Evolutionary conservation across 2,329 filamentous ascomycete species (phyloP).

Genomic region (Exophiala sp.): DNA sequence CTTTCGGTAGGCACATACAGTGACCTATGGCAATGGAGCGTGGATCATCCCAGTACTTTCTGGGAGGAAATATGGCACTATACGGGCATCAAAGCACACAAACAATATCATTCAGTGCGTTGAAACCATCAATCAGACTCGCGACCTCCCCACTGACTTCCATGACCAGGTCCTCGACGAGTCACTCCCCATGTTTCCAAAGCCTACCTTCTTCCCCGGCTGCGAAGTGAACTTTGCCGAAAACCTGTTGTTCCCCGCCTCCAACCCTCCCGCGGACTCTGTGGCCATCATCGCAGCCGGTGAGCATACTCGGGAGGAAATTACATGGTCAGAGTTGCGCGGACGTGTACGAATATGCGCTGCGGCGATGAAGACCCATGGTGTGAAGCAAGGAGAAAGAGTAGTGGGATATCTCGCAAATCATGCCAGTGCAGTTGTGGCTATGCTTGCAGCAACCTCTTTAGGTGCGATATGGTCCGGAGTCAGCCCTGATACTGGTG

Average conservation of each 20-base stretch:
- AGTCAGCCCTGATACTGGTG: conserved; percentile 87
- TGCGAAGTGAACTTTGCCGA: conserved; percentile 87
- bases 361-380: conserved; percentile 63
- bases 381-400: conserved; percentile 60
- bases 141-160: not conserved
- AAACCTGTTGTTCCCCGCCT: conserved; percentile 79
- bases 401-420: conserved; percentile 80
- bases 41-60: conserved; percentile 69
- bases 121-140: not conserved
- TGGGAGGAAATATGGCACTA: conserved; percentile 86
- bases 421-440: conserved; percentile 79
- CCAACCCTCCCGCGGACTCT: conserved; percentile 54
- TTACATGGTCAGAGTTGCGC: conserved; percentile 77
- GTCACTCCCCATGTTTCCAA: conserved; percentile 72
- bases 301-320: conserved; percentile 62
- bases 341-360: conserved; percentile 73
- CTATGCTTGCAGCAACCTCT: conserved; percentile 78
- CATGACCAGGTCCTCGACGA: conserved; percentile 61
- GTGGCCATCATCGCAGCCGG: conserved; percentile 77
- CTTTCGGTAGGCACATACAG: conserved; percentile 64
- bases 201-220: conserved; percentile 78
- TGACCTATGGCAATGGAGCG: conserved; percentile 80
- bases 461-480: conserved; percentile 90
- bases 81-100: conserved; percentile 69
- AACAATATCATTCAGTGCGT: conserved; percentile 47